Percentiles rank a stretch among this genome's conserved stretches.
Evolutionary conservation across 1,284 basidiomycete genomes (phyloP).

Genomic region (Rhodotorula sp.): DNA sequence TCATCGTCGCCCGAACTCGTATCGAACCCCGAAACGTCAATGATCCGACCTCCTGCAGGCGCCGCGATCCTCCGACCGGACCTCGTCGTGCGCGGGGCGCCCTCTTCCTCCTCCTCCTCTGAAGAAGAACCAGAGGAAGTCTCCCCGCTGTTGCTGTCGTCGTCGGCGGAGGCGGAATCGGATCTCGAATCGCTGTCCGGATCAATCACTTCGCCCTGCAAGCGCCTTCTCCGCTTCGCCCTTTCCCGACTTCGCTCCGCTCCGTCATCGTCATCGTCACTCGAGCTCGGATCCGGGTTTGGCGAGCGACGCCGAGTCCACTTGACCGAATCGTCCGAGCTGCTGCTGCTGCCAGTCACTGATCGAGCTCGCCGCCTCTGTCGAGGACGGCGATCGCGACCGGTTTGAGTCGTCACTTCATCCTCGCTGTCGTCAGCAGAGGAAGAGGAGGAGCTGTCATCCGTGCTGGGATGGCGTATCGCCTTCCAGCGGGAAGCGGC

Average conservation of each 20-base stretch:
- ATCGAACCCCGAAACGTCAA: not conserved
- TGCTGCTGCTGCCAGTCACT: not conserved
- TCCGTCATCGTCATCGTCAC: not conserved
- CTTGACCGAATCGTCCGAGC: not conserved
- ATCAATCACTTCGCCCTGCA: not conserved
- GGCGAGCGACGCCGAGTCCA: not conserved
- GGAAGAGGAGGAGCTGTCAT: too few relatives aligned
- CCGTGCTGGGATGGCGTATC: too few relatives aligned
- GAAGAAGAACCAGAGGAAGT: not conserved
- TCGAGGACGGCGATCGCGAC: constrained; percentile 6
- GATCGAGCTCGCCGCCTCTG: constrained; percentile 2
- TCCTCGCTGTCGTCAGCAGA: not conserved
- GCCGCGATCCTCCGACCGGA: not conserved
- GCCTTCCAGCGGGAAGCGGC: not conserved
- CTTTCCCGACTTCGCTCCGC: too few relatives aligned
- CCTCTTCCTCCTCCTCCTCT: not conserved
- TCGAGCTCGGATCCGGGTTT: not conserved
- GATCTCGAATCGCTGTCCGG: not conserved
- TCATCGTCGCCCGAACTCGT: not conserved
- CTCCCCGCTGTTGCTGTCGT: not conserved
- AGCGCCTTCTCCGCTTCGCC: not conserved
- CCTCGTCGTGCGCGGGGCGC: not conserved
- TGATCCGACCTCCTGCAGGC: too few relatives aligned
- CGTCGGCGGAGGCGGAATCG: not conserved
- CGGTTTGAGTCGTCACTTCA: constrained; percentile 3